Evolutionary conservation across 306 rosid species (phyloP).

Genomic region (Inga laurina): DNA sequence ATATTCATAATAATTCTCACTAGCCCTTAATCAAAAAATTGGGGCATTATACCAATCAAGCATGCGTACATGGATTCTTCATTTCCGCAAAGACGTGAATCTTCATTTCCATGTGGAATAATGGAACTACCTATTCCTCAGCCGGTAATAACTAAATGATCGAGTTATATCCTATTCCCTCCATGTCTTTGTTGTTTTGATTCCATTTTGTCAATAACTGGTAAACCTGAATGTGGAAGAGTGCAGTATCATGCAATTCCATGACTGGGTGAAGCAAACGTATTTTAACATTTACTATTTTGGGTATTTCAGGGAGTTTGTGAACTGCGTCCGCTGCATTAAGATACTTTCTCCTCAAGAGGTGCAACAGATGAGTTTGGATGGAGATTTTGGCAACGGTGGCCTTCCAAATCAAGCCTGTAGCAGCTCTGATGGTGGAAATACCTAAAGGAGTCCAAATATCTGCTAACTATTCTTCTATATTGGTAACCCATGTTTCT

Average conservation of each 20-base stretch:
- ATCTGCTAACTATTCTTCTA: constrained; percentile 42
- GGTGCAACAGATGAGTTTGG: constrained; percentile 96
- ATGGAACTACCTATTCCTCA: background rate
- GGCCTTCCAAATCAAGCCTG: constrained; percentile 87
- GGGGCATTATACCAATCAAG: background rate
- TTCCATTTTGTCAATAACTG: background rate
- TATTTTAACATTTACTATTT: constrained; percentile 15
- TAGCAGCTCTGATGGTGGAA: constrained; percentile 93
- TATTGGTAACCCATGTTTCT: constrained; percentile 33
- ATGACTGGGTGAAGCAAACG: background rate
- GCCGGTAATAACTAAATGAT: background rate
- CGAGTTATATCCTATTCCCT: background rate
- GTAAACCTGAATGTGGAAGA: background rate
- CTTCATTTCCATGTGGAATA: background rate
- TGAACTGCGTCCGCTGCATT: constrained; percentile 88
- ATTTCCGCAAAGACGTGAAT: background rate
- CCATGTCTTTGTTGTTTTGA: background rate
- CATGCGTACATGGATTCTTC: background rate
- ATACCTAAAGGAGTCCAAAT: constrained; percentile 47
- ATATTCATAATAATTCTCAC: too few species aligned
- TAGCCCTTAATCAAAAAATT: too few species aligned
- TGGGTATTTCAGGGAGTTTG: constrained; percentile 75
- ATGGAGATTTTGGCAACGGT: constrained; percentile 77
- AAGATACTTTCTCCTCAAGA: constrained; percentile 94
- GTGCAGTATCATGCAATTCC: background rate